These are phyloP conservation scores for Acacia concinna DNA, from an alignment of 331 rosid genomes.

Conservation along the genomic window DNA sequence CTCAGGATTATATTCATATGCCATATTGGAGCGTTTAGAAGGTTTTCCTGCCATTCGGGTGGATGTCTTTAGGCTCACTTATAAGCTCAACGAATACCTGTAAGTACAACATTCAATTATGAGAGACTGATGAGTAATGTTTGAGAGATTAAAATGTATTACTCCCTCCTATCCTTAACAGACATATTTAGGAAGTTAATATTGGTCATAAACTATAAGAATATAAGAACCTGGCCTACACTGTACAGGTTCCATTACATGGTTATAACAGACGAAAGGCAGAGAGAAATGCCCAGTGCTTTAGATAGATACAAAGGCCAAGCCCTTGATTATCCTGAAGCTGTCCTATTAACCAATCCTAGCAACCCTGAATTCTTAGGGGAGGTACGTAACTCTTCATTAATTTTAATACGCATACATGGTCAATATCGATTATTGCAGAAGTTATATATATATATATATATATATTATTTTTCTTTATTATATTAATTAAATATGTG, in stretches of 20 bases:
- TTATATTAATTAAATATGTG: no score
- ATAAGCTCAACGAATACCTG: slow-evolving; percentile 48
- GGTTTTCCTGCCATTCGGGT: slow-evolving; percentile 51
- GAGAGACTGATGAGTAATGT: no score
- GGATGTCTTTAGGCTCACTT: slow-evolving; percentile 51
- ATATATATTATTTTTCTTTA: no score
- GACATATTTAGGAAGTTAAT: no score
- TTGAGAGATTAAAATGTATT: no score
- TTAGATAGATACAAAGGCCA: slow-evolving; percentile 29
- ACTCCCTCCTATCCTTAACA: no score
- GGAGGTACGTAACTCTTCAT: slow-evolving; percentile 47
- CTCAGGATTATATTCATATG: slow-evolving; percentile 60
- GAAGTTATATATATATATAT: no score
- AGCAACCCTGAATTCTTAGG: slow-evolving; percentile 36
- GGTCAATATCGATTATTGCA: no score
- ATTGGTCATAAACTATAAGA: no score
- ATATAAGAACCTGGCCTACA: neutral
- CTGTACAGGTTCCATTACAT: slow-evolving; percentile 60
- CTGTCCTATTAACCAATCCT: slow-evolving; percentile 68
- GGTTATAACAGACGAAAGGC: slow-evolving; percentile 58
- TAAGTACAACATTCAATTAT: slow-evolving; percentile 1
- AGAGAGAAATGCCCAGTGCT: slow-evolving; percentile 66
- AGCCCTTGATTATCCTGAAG: slow-evolving; percentile 67
- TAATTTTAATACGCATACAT: neutral
- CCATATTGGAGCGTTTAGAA: slow-evolving; percentile 45